Base-by-base conservation (phyloP, 768 basidiomycete genomes). In the Pleurotus pulmonarius region DNA sequence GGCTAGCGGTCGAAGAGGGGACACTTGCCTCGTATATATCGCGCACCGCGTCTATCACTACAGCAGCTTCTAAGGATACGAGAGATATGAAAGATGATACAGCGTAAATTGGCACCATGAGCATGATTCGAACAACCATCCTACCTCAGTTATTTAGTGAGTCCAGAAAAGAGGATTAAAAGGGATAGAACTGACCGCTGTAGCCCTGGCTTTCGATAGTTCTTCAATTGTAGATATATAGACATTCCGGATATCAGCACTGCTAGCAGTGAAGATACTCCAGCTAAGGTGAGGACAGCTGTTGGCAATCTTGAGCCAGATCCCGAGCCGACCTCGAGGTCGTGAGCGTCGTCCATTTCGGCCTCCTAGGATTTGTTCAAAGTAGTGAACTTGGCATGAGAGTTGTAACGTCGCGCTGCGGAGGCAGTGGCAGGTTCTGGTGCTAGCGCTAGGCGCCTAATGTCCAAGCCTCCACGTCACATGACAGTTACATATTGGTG, bases 71-170 rank as follows among this genome's bases (percentile, higher is more conserved):
- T 55, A 98, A 75, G 0, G 94, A 97, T 74, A 94, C 92, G 40
- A 99, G 77, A 0, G 96, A 93, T 59, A 98, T 93, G 61, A 98
- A 76, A 3, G 93, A 94, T 0, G 97, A 81, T 25, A 98, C 76
- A 1, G 86, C 93, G 68, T 99, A 98, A 25, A 98, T 75, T 0
- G 96, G 96, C 4, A 92, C 92, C 94, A 98, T 98, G 63, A 98
- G 60, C 90, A 98, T 94, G 67, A 98, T 97, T 46, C 97, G 83
- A 44, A 97, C 80, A 48, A 96, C 94, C 82, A 92, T 90, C 60
- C 96, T 90, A 57, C 11, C 64, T 37, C n/a, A 52, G 8, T 55
- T 16, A 24, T 49, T 37, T 18, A 57, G 24, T 40, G 13, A 57
- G 37, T 18, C 8, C 7, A 9, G 48, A 18, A 40, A 18, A 5